Evolutionary conservation across 192 early-diverging fungal genomes (phyloP).

Genomic region (Lobosporangium transversale): DNA sequence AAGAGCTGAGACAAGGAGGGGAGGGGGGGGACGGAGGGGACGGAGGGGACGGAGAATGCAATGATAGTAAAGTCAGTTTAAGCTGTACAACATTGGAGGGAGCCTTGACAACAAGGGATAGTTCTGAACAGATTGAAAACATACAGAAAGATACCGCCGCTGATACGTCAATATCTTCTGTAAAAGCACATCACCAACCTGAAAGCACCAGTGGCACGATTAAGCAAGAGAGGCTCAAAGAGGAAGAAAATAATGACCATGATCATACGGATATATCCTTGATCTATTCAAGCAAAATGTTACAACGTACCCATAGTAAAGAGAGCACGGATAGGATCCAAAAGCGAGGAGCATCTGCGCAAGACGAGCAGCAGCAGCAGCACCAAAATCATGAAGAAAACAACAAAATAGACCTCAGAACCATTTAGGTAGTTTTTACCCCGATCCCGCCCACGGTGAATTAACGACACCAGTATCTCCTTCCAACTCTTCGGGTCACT

Average conservation of each 20-base stretch:
- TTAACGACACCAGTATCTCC: conserved; percentile 38
- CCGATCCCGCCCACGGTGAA: no score
- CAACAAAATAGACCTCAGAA: background rate
- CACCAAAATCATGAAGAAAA: background rate
- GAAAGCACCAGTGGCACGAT: conserved; percentile 39
- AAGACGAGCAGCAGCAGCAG: conserved; percentile 1
- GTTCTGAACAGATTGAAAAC: conserved; percentile 27
- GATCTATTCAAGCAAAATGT: no score
- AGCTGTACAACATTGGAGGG: conserved; percentile 30
- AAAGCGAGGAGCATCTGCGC: background rate
- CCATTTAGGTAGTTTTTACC: background rate
- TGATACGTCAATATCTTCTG: background rate
- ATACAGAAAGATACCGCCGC: conserved; percentile 8
- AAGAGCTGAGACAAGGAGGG: no score
- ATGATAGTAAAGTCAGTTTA: conserved; percentile 16
- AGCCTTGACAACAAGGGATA: conserved; percentile 10
- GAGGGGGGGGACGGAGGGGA: no score
- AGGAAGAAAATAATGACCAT: conserved; percentile 45
- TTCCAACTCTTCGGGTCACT: conserved; percentile 17
- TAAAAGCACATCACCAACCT: conserved; percentile 16
- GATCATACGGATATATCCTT: no score
- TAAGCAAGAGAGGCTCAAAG: conserved; percentile 37
- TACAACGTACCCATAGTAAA: no score
- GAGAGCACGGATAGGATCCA: no score
- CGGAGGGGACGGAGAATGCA: no score